Evolutionary conservation across 148 eudicot genomes (phyloP), one percentile per base, ranked within the genome.

Genomic region (Diospyros kaki): DNA sequence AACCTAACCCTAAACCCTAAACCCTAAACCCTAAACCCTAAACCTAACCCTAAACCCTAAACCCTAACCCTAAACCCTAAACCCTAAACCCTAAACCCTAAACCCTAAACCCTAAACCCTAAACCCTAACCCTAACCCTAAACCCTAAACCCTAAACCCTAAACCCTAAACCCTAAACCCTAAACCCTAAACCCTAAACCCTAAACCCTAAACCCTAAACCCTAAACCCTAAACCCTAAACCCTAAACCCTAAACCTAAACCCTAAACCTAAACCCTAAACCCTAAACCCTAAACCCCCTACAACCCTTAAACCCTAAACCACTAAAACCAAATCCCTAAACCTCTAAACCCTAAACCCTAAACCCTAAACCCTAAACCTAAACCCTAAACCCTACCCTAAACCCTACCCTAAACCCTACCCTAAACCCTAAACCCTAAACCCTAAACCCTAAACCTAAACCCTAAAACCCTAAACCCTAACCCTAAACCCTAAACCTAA

Each of bases 21-120:
- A 75, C 71, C 77, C 77, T 75, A 75, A 75, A 75, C 77, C 70
- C 61, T 75, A 59, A 75, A 74, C 61, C 77, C 77, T 42, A 53
- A 74, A 74, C 68, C 65, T 63, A 58, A 60, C 64, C 75, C 75
- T 60, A 39, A 73, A 58, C 64, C 75, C 65, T 67, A 67, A 67
- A 67, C 71, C 71, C 52, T 67, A 73, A 4, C 76, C 76, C 40
- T 2, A 73, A 73, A 46, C 76, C 76, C 40, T 8, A 73, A 73
- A 65, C 76, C 60, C 11, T 58, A n/a, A 73, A 52, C 76, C 68
- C 60, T 50, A 63, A 73, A 52, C 76, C 76, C 60, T n/a, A 73
- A 73, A 18, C 76, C 76, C 45, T n/a, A 73, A 73, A 18, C 68
- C 58, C 55, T 42, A 73, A 73, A 42, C 77, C 70, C 50, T 17